Evolutionary conservation across 345 rosid genomes (phyloP), one percentile per base, ranked within the genome.

Genomic region (Diplotaxis tenuifolia): DNA sequence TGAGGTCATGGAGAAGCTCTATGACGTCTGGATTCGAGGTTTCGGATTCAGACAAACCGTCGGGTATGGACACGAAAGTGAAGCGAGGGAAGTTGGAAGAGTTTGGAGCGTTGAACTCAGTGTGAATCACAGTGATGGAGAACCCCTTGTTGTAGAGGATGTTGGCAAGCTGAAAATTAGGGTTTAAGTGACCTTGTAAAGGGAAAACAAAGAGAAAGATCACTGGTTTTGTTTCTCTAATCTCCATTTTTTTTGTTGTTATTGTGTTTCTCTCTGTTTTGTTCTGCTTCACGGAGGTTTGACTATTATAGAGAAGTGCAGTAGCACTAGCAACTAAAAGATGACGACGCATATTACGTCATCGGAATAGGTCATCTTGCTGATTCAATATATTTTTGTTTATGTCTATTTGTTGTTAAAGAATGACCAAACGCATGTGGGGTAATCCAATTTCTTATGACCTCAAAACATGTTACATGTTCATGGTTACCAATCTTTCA

Each of bases 131-230:
- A 42, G 79, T 76, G 67, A 89, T 83, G 76, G 87, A 79, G 69
- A 85, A 85, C 25, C 89, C 89, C 66, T 53, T 82, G 52, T 74
- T 21, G 38, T 71, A 78, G 0, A 89, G 81, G 52, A 87, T 84
- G 78, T 67, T 74, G 1, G 85, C 89, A 0, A 89, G 85, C 68
- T 89, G 91, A 68, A 87, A 79, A 80, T 84, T 85, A 1, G 93
- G 86, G 61, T 76, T 86, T 22, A 86, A 56, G 73, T 89, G 96
- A 56, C 92, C 93, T 70, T 89, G 87, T 19, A 87, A 73, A 19
- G 91, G 96, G 19, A 80, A 40, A 1, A 87, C 82, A 63, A 89
- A 86, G 32, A 89, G 81, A 12, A 87, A 12, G 42, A 76, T 70
- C 67, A 63, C 75, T 56, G 72, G 75, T 70, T 76, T 76, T 76